These are phyloP conservation scores for Ceratocystis albifundus DNA, from an alignment of 2,329 filamentous ascomycete genomes.

Conservation along the genomic window DNA sequence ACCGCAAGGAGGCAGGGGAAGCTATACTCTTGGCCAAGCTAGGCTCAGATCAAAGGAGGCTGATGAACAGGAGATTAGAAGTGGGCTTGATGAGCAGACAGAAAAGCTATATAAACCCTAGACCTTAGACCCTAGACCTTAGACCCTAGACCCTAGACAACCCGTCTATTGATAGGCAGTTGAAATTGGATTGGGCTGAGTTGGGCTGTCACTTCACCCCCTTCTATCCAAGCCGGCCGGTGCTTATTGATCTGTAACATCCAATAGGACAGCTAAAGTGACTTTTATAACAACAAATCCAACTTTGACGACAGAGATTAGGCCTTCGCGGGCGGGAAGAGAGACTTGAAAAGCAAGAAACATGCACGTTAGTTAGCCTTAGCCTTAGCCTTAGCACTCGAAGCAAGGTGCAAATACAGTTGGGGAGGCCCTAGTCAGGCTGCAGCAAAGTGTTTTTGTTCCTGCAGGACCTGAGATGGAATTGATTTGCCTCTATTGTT, in stretches of 20 bases:
- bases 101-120: background rate
- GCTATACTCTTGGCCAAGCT: background rate
- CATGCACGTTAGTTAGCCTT: background rate
- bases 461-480: slow-evolving; percentile 5
- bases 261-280: no score
- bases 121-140: no score
- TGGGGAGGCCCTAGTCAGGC: no score
- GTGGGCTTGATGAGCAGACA: background rate
- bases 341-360: background rate
- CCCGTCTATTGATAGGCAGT: no score
- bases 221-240: no score
- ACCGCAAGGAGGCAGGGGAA: no score
- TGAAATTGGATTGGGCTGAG: no score
- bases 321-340: background rate
- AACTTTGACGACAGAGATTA: background rate
- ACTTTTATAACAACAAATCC: no score
- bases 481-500: background rate
- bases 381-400: background rate
- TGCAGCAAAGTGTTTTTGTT: slow-evolving; percentile 1
- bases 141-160: background rate
- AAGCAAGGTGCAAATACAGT: background rate
- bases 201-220: no score
- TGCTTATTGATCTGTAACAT: no score
- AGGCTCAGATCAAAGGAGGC: background rate
- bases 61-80: background rate